Percentiles rank a stretch among this genome's conserved stretches.
These are phyloP conservation scores for Solanum ossicruentum DNA, from an alignment of 257 asterid genomes.

Conservation along the genomic window DNA sequence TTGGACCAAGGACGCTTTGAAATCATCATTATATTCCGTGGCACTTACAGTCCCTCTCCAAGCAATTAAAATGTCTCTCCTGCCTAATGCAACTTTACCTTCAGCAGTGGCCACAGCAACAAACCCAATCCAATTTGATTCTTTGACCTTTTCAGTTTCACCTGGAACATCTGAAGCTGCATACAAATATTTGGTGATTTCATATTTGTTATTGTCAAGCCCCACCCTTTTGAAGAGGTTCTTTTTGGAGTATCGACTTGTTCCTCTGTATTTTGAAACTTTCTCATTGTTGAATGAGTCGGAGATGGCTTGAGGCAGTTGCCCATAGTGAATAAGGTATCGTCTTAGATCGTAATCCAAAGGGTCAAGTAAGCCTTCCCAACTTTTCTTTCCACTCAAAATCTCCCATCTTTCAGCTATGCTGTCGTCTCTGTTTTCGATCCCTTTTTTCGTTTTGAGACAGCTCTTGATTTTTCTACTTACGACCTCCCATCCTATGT, in stretches of 20 bases:
- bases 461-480: too few species aligned
- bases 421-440: slow-evolving; percentile 1
- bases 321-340: slow-evolving; percentile 40
- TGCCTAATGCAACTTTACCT: slow-evolving; percentile 39
- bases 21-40: slow-evolving; percentile 31
- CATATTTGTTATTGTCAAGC: slow-evolving; percentile 11
- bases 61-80: slow-evolving; percentile 44
- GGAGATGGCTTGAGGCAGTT: slow-evolving; percentile 36
- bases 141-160: slow-evolving; percentile 1
- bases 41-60: slow-evolving; percentile 41
- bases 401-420: slow-evolving; percentile 35
- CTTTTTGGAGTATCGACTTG: slow-evolving; percentile 10
- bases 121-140: slow-evolving; percentile 46
- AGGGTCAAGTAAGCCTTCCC: too few species aligned
- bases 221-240: slow-evolving; percentile 26
- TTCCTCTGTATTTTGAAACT: slow-evolving; percentile 15
- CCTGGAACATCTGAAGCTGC: slow-evolving; percentile 20
- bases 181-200: slow-evolving; percentile 29
- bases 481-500: too few species aligned
- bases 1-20: slow-evolving; percentile 12
- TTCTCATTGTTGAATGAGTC: slow-evolving; percentile 30
- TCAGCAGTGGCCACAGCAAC: slow-evolving; percentile 50
- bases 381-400: slow-evolving; percentile 31
- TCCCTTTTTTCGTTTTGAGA: background rate
- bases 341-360: too few species aligned